phyloP scores from a whole-genome alignment of 2,329 filamentous ascomycete species.

The Parasarocladium wereldwijsianum region DNA sequence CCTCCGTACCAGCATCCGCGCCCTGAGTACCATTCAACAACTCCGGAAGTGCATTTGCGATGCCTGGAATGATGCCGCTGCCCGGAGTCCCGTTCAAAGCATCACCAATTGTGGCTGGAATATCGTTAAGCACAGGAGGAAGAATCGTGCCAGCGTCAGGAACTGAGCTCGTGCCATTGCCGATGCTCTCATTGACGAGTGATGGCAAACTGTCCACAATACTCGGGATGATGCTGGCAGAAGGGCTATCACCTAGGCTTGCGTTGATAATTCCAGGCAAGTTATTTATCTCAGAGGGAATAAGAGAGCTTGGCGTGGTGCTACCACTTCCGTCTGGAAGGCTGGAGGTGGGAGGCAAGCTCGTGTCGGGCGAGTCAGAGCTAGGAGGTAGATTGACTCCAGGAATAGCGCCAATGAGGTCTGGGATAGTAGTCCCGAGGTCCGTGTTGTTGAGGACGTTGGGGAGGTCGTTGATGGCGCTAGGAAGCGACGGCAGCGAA shows the following conservation, averaged over 20 bases:
- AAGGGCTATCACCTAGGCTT: not conserved
- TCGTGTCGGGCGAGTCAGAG: not conserved
- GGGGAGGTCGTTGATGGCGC: conserved; percentile 2
- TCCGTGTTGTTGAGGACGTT: not conserved
- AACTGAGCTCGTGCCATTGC: not conserved
- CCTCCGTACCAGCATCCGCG: not conserved
- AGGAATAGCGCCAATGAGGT: conserved; percentile 3
- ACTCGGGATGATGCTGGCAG: not conserved
- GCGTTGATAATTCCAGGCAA: conserved; percentile 1
- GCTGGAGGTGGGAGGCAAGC: too few species aligned
- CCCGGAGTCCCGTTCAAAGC: not conserved
- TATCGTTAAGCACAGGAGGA: conserved; percentile 2
- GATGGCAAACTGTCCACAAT: conserved; percentile 1
- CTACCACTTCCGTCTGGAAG: too few species aligned
- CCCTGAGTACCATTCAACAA: conserved; percentile 1
- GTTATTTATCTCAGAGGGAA: conserved; percentile 1
- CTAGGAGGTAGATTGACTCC: not conserved
- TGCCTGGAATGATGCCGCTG: conserved; percentile 3
- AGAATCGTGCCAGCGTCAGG: too few species aligned
- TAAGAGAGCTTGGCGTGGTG: not conserved
- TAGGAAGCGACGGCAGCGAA: conserved; percentile 2
- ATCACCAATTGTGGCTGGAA: conserved; percentile 1
- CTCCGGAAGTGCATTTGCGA: conserved; percentile 2
- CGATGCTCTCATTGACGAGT: conserved; percentile 1
- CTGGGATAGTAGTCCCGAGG: conserved; percentile 1